Evolutionary conservation across 129 eudicot species (phyloP), one percentile per base, ranked within the genome.

Genomic region (Chrysanthemum seticuspe): DNA sequence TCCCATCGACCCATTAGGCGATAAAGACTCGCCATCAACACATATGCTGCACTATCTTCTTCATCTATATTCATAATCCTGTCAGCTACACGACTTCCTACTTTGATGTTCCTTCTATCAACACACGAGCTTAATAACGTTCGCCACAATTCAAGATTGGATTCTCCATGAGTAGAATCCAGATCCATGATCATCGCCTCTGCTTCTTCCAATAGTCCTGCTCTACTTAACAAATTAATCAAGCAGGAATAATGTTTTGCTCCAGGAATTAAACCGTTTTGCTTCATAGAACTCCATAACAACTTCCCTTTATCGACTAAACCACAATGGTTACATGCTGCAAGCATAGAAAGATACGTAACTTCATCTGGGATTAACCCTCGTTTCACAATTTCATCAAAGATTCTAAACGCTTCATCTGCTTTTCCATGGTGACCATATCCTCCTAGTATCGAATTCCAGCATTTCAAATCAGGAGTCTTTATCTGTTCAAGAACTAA

Each of bases 381-480:
- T 5, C 18, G 80, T 70, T 68, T 80, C 62, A 80, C 16, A 64
- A 93, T 85, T 71, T 84, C 70, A 45, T 87, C 82, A 14, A 85
- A 82, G 18, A 85, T 81, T 65, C 63, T 68, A 54, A 85, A 80
- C 13, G 92, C 92, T 68, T 72, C 87, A 4, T 71, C 72, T 11
- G 86, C 87, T 81, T 76, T 89, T 34, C 98, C 98, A 74, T 92
- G 98, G 76, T 87, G 86, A 65, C 96, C 85, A 13, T 85, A 92
- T 40, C 88, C 96, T 7, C 87, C 85, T 25, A 92, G 84, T 76
- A 92, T 82, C 29, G 96, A 80, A 70, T 92, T 92, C 94, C 90
- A 93, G 72, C 95, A 89, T 76, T 68, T 89, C 76, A 89, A 78
- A 69, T 93, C 95, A 18, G 88, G 89, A 58, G 31, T 51, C 6